Evolutionary conservation across 2,329 filamentous ascomycete species (phyloP).

Genomic region (Fusarium succisae): DNA sequence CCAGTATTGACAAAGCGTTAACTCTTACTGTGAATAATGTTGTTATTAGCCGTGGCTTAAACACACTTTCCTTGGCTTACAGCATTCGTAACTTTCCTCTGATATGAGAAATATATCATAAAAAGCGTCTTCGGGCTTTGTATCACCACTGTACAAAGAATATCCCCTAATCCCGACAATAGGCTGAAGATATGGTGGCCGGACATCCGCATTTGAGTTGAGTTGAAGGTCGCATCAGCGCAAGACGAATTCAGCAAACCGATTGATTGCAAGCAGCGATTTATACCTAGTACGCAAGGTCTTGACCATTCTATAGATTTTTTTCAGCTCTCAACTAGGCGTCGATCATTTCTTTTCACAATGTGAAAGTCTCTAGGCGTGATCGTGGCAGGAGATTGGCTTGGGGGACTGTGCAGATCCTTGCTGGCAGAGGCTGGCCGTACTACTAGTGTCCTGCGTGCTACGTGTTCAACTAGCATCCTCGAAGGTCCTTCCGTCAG

Average conservation of each 20-base stretch:
- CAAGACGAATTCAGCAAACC: too few relatives aligned
- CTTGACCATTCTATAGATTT: background rate
- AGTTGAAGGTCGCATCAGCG: too few relatives aligned
- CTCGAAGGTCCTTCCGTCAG: fast-evolving
- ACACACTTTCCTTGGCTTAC: background rate
- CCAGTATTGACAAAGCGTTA: background rate
- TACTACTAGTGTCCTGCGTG: background rate
- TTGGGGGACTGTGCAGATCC: background rate
- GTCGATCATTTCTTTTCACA: background rate
- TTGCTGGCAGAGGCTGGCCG: background rate
- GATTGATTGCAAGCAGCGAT: background rate
- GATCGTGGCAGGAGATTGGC: background rate
- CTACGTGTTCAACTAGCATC: background rate
- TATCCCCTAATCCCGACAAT: background rate
- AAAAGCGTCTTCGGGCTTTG: background rate
- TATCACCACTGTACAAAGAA: fast-evolving
- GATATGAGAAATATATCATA: background rate
- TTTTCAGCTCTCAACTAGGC: background rate
- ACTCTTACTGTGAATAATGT: background rate
- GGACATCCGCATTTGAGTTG: background rate
- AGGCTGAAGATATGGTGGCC: background rate
- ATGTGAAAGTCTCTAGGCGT: background rate
- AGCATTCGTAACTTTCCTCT: background rate
- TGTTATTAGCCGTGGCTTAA: fast-evolving
- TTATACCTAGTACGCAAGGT: background rate